A percentile compares a stretch with the other conserved stretches of the same genome.
Conservation (phyloP, 768 basidiomycete species). For the Boletus vinaceobasis region DNA sequence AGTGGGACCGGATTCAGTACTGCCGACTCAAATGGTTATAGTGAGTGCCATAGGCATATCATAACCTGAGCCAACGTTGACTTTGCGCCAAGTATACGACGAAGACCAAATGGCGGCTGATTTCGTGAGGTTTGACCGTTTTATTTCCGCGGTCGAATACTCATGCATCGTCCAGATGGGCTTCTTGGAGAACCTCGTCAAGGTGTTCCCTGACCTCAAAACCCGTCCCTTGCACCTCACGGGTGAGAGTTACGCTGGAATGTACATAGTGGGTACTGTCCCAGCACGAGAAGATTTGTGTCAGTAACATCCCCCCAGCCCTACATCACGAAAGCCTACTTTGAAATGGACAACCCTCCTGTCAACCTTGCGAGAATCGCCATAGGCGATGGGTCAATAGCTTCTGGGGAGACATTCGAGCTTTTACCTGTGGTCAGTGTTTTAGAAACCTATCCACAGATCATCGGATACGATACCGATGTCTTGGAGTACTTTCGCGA, state of each 20-base stretch:
- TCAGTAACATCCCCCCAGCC: constrained; percentile 41
- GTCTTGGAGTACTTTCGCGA: constrained; percentile 66
- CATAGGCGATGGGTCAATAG: constrained; percentile 67
- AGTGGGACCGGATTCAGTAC: constrained; percentile 66
- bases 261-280: constrained; percentile 54
- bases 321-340: constrained; percentile 72
- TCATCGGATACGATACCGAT: constrained; percentile 67
- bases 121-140: constrained; percentile 35
- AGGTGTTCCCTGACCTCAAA: constrained; percentile 68
- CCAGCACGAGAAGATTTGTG: neutral
- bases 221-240: constrained; percentile 64
- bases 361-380: constrained; percentile 65
- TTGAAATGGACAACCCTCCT: constrained; percentile 58
- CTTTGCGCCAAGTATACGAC: constrained; percentile 41
- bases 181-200: constrained; percentile 67
- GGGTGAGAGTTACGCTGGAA: constrained; percentile 76
- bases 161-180: constrained; percentile 48
- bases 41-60: constrained; percentile 32
- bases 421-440: constrained; percentile 56
- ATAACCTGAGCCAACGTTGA: neutral
- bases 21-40: constrained; percentile 56
- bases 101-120: constrained; percentile 64
- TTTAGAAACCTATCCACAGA: constrained; percentile 70
- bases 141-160: neutral
- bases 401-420: constrained; percentile 47